Conservation (phyloP, 495 filamentous ascomycete genomes). For the Choiromyces venosus region DNA sequence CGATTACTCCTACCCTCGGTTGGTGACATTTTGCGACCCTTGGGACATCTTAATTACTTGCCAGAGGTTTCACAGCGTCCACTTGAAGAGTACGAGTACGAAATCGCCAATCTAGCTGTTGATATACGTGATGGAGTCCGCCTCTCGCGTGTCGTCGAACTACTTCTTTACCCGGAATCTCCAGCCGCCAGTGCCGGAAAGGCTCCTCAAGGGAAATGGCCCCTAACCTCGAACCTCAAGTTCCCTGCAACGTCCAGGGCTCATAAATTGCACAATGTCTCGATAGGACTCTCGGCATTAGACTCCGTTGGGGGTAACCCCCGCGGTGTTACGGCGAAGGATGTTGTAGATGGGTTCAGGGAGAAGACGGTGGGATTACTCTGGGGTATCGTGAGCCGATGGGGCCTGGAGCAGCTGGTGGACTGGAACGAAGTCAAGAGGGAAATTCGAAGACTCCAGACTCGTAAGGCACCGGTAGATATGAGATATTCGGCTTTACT, state of each 20-base stretch:
- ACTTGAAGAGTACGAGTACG: slow-evolving; percentile 57
- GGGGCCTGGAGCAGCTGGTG: slow-evolving; percentile 53
- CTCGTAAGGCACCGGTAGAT: slow-evolving; percentile 35
- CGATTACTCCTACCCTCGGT: slow-evolving; percentile 55
- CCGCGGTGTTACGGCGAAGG: slow-evolving; percentile 51
- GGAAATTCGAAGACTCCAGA: slow-evolving; percentile 49
- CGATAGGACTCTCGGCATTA: slow-evolving; percentile 55
- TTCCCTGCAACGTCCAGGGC: slow-evolving; percentile 54
- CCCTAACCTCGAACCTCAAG: slow-evolving; percentile 57
- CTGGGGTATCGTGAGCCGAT: slow-evolving; percentile 57
- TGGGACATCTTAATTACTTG: slow-evolving; percentile 56
- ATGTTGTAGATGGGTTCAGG: slow-evolving; percentile 62
- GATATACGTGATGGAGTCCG: slow-evolving; percentile 62
- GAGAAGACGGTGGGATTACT: slow-evolving; percentile 62
- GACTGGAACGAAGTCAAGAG: slow-evolving; percentile 53
- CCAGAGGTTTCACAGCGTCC: slow-evolving; percentile 52
- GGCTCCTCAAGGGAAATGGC: slow-evolving; percentile 40
- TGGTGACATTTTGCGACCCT: slow-evolving; percentile 53
- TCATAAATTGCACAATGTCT: slow-evolving; percentile 59
- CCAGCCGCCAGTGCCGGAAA: slow-evolving; percentile 33
- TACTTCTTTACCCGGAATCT: slow-evolving; percentile 49
- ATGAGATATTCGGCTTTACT: neutral
- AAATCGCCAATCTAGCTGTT: slow-evolving; percentile 57
- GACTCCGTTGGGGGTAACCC: slow-evolving; percentile 44
- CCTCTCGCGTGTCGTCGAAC: slow-evolving; percentile 56